Base-by-base conservation (phyloP, 768 basidiomycete genomes). In the Agrocybe pediades region DNA sequence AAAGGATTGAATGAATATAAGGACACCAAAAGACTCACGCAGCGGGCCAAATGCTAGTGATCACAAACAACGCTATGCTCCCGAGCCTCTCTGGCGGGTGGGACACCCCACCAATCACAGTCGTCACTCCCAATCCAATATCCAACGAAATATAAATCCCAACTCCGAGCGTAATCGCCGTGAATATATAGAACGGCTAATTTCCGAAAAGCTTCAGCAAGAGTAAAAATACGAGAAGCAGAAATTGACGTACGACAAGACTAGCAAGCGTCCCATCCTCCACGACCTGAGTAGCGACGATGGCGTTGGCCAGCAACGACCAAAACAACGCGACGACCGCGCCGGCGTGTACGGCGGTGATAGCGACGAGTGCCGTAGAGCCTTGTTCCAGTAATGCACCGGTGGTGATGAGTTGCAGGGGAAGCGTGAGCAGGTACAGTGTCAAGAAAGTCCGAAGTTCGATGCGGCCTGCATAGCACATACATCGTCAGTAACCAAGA, bases 91-190 rank as follows among this genome's bases (percentile, higher is more conserved):
- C 54, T 1, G 83, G 83, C 0, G 88, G 86, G 33, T 72, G 73
- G 0, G 85, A 82, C 2, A 82, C 79, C 2, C 66, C 70, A 6
- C 85, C 84, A 33, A 89, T 81, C 30, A 80, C 74, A 13, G 65
- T 56, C 0, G 90, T 89, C 55, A 91, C 74, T n/a, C 77, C 69
- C 8, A 95, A 73, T 0, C 77, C 90, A 36, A 87, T 81, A 65
- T 98, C 95, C 58, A 97, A 81, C 0, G 88, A 81, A 67, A 98
- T 87, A 69, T 96, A 98, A 3, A 82, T 78, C 0, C 91, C 89
- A 2, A 84, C 81, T 6, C 76, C 83, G 65, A 95, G 88, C 58
- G 92, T 78, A 11, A 81, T 74, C 23, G 81, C 4, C 0, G 77
- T 59, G 59, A 92, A 66, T 47, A 85, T 72, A 54, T 71, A 74